Base-by-base conservation (phyloP, 2,329 filamentous ascomycete genomes). In the Alternaria sp. region DNA sequence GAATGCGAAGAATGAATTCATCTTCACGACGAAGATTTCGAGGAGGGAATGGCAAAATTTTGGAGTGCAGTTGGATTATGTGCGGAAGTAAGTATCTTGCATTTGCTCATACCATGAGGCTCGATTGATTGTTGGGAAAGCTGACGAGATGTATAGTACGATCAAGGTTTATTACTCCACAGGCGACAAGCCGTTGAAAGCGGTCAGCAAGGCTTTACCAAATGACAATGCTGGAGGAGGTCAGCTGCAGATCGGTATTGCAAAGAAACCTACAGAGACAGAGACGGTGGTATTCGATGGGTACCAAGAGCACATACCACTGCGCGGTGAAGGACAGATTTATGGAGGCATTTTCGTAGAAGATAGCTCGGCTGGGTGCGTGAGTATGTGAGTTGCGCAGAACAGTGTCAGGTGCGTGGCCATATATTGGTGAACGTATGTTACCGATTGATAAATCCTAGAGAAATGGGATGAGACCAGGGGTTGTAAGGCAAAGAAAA, bases 281-380 rank as follows among this genome's bases (percentile, higher is more conserved):
- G 45, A 71, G 57, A 72, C 64, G 3, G 69, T 70, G 20, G 66
- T 72, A 10, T 71, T 48, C 45, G 70, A 74, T 57, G 72, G 72
- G 16, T 75, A 69, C 50, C 72, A 75, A 18, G 72, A 72, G 59
- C 28, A 30, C 4, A 65, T 74, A 18, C 40, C 49, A 5, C 18
- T 58, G 2, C 36, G 59, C 2, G 62, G 65, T 16, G 71, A 75
- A 36, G 71, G 69, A 0, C 71, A 74, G 32, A 70, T 74, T 4
- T 77, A 77, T 61, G 73, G 74, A 2, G 70, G 75, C 2, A 53
- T 77, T 6, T 77, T 78, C 34, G 66, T 76, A 5, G 75, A 78
- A 53, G 63, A 70, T 36, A 72, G 70, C 28, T 57, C 59, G 8
- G 44, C 16, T 7, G 72, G 66, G 2, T 73, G 72, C 27, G 44